Base-by-base conservation (phyloP, 129 eudicot species). In the Logfia minima region DNA sequence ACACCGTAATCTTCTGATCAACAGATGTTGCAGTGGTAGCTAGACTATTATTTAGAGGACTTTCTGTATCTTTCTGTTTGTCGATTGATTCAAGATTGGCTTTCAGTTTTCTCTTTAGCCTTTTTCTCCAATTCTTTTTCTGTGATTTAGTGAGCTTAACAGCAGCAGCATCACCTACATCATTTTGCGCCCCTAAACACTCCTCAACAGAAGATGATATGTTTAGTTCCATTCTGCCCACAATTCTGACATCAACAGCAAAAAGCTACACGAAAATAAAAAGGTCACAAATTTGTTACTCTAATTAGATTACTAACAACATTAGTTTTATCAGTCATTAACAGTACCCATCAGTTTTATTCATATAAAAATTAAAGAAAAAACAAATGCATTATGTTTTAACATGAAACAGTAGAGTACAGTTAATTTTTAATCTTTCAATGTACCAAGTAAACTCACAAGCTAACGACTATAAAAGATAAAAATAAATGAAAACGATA, bases 141-240 rank as follows among this genome's bases (percentile, higher is more conserved):
- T 62, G 45, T 34, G 59, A 2, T 52, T 65, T 35, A 65, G 21
- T 17, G 56, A 71, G 45, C 52, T 64, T 64, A 72, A 56, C 62
- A 21, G 7, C 60, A 64, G 34, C 34, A 61, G 1, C 58, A 14
- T 32, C 19, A 65, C 68, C 78, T 34, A 45, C n/a, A 77, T 18
- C 41, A 17, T 53, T 32, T 77, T 67, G 67, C 66, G 53, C 24
- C 58, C 2, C 53, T 66, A 18, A 55, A 66, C 35, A n/a, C 26
- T 67, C 53, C 7, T 32, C 24, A 14, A 75, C 61, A 3, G 71
- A 41, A 75, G 69, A 28, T 28, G 69, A 32, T 65, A 48, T 45
- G 31, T 29, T 62, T 37, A 63, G 72, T 56, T 61, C 78, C 72
- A 45, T 71, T 62, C 34, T 61, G 61, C 51, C 77, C 45, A 62